A percentile compares a stretch with the other conserved stretches of the same genome.
These are phyloP conservation scores for Tuber aestivum DNA, from an alignment of 495 filamentous ascomycete genomes.

Conservation along the genomic window DNA sequence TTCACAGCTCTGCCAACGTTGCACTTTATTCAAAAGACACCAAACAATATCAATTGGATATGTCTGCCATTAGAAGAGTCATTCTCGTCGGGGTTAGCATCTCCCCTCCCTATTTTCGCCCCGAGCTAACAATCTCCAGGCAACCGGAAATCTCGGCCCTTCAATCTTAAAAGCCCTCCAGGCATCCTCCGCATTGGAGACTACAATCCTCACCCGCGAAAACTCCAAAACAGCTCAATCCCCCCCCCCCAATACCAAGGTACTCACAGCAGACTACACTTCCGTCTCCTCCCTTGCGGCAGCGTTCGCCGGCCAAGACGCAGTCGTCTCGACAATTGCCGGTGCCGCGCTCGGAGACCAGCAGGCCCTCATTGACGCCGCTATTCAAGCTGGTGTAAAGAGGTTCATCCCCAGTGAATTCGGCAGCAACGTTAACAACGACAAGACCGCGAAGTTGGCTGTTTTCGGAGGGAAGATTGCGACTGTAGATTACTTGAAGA, in stretches of 20 bases:
- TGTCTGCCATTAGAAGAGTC: slow-evolving; percentile 52
- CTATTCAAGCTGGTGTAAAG: slow-evolving; percentile 54
- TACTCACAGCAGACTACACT: slow-evolving; percentile 52
- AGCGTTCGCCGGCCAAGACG: slow-evolving; percentile 53
- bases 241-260: slow-evolving; percentile 43
- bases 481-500: slow-evolving; percentile 49
- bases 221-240: slow-evolving; percentile 45
- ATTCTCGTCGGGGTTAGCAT: slow-evolving; percentile 49
- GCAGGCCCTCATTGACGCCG: slow-evolving; percentile 54
- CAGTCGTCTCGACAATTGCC: slow-evolving; percentile 52
- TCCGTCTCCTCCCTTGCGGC: slow-evolving; percentile 51
- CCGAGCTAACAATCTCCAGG: slow-evolving; percentile 43
- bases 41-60: slow-evolving; percentile 19
- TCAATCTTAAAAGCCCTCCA: slow-evolving; percentile 53
- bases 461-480: slow-evolving; percentile 50
- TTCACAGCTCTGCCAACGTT: neutral
- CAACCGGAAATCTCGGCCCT: slow-evolving; percentile 56
- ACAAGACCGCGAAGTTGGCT: slow-evolving; percentile 43
- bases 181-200: slow-evolving; percentile 50
- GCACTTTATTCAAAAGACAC: neutral
- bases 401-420: slow-evolving; percentile 63
- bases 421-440: slow-evolving; percentile 51
- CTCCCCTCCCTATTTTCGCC: slow-evolving; percentile 1
- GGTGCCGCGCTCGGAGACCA: slow-evolving; percentile 45
- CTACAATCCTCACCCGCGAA: slow-evolving; percentile 55